A percentile compares a stretch with the other conserved stretches of the same genome.
Evolutionary conservation across 495 filamentous ascomycete species (phyloP).

Genomic region (Neurospora intermedia): DNA sequence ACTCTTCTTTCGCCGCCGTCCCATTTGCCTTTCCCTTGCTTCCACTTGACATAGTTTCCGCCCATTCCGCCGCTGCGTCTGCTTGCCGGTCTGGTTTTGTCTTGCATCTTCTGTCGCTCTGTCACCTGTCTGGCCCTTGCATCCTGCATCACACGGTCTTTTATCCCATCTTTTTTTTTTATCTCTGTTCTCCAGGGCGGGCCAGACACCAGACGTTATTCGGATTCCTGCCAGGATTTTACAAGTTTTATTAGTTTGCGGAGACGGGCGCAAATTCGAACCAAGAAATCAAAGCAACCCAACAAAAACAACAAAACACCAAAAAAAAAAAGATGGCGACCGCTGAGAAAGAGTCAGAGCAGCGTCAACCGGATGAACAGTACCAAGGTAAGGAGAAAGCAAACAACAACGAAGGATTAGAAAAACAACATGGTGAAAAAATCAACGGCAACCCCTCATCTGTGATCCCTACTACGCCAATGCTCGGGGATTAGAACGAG

Average conservation of each 20-base stretch:
- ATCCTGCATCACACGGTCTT: background rate
- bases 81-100: background rate
- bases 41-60: background rate
- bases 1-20: background rate
- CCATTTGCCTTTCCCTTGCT: background rate
- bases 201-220: background rate
- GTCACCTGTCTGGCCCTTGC: background rate
- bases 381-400: slow-evolving; percentile 6
- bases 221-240: background rate
- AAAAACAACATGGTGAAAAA: background rate
- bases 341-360: slow-evolving; percentile 9
- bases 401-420: background rate
- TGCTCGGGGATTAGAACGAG: background rate
- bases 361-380: slow-evolving; percentile 4
- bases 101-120: background rate
- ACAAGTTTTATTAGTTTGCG: background rate
- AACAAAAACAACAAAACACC: background rate
- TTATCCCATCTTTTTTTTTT: background rate
- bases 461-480: background rate
- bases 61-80: background rate
- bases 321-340: slow-evolving; percentile 9
- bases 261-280: background rate
- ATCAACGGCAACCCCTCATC: slow-evolving; percentile 9
- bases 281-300: background rate
- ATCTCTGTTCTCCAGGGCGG: background rate